Conservation (phyloP, 768 basidiomycete species). For the Lactifluus volemus region DNA sequence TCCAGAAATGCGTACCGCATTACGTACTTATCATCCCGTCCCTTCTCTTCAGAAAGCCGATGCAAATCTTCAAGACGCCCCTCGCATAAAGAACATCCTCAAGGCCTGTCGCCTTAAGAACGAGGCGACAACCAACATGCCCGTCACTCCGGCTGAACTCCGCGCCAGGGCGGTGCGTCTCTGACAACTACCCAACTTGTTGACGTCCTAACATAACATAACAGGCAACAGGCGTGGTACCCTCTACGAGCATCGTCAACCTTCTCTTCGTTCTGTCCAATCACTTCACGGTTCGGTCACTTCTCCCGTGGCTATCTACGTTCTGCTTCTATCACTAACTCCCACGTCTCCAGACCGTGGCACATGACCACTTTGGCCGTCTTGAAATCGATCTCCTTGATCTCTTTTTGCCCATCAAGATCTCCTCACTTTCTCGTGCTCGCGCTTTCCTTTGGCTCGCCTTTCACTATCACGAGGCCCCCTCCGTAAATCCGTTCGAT, state of each 20-base stretch:
- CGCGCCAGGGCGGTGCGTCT: slow-evolving; percentile 41
- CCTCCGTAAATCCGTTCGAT: slow-evolving; percentile 32
- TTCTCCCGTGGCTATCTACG: not conserved
- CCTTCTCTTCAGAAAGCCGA: slow-evolving; percentile 60
- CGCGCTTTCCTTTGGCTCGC: slow-evolving; percentile 40
- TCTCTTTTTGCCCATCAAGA: slow-evolving; percentile 34
- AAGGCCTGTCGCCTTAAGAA: slow-evolving; percentile 50
- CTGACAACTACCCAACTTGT: not conserved
- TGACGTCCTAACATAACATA: slow-evolving; percentile 7
- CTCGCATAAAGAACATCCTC: slow-evolving; percentile 67
- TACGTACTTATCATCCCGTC: slow-evolving; percentile 72
- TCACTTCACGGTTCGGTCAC: slow-evolving; percentile 34
- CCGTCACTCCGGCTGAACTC: slow-evolving; percentile 51
- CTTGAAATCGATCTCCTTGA: slow-evolving; percentile 32
- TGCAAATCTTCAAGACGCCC: slow-evolving; percentile 69
- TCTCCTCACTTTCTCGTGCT: slow-evolving; percentile 36
- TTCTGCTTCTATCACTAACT: not conserved
- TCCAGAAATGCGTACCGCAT: slow-evolving; percentile 70
- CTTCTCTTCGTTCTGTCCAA: slow-evolving; percentile 61
- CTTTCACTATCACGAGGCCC: slow-evolving; percentile 38
- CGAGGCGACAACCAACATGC: slow-evolving; percentile 33
- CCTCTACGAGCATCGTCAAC: slow-evolving; percentile 65
- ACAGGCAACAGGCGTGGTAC: slow-evolving; percentile 40
- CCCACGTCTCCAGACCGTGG: slow-evolving; percentile 23
- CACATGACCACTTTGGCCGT: slow-evolving; percentile 32